Conservation (phyloP, 2,329 filamentous ascomycete genomes). For the Lecanicillium sp. region DNA sequence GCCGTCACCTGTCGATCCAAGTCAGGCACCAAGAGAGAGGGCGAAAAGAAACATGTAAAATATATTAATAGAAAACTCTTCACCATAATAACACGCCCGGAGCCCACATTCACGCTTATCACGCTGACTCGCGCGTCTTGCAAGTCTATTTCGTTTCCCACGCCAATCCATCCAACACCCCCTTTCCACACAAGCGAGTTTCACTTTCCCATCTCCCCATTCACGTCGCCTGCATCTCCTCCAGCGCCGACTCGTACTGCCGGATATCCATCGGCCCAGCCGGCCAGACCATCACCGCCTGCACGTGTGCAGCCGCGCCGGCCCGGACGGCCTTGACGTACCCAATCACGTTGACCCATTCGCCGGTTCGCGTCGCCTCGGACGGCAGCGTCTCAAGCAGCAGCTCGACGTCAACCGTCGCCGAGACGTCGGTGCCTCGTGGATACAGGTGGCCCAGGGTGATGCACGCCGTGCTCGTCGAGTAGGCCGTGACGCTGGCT, state of each 20-base stretch:
- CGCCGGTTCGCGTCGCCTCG: slow-evolving; percentile 63
- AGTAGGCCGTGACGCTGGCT: slow-evolving; percentile 45
- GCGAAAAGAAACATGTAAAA: too few relatives aligned
- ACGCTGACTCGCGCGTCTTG: not conserved
- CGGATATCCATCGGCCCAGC: slow-evolving; percentile 66
- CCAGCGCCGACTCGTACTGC: slow-evolving; percentile 60
- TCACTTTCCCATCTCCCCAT: not conserved
- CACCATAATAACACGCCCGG: too few relatives aligned
- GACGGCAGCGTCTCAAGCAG: slow-evolving; percentile 59
- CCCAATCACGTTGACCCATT: slow-evolving; percentile 85
- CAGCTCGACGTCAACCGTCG: slow-evolving; percentile 64
- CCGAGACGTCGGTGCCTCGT: slow-evolving; percentile 37
- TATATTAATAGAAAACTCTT: too few relatives aligned
- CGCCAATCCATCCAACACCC: not conserved
- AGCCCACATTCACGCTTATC: too few relatives aligned
- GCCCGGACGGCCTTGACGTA: slow-evolving; percentile 49
- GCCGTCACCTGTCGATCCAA: too few relatives aligned
- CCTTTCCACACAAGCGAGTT: not conserved
- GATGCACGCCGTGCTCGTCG: slow-evolving; percentile 52
- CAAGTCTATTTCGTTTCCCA: not conserved
- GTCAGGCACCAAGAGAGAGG: too few relatives aligned
- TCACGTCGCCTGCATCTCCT: slow-evolving; percentile 21
- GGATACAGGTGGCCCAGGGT: slow-evolving; percentile 64
- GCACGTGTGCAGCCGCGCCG: slow-evolving; percentile 42
- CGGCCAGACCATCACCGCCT: slow-evolving; percentile 73